Conservation (phyloP, 305 asterid species). For the Petunia hybrid region DNA sequence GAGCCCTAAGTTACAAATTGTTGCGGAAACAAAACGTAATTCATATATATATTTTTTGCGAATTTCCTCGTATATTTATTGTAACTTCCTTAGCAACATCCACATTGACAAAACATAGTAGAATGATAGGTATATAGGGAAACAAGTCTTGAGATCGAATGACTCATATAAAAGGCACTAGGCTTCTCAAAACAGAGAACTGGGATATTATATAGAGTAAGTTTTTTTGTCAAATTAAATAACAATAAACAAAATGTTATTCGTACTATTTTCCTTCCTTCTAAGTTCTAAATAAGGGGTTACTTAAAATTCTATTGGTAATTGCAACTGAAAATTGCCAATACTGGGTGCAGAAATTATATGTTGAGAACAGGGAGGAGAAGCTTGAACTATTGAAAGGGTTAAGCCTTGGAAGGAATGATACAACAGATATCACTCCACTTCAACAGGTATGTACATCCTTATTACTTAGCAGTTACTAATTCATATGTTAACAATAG, state of each 20-base stretch:
- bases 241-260: neutral
- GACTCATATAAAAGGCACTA: too few relatives aligned
- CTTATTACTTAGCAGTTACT: neutral
- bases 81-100: too few relatives aligned
- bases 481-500: neutral
- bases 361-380: conserved; percentile 64
- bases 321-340: conserved; percentile 8
- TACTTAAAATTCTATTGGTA: neutral
- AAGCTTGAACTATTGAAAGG: conserved; percentile 71
- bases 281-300: neutral
- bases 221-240: too few relatives aligned
- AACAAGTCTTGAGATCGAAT: too few relatives aligned
- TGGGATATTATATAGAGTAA: too few relatives aligned
- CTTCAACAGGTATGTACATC: conserved; percentile 58
- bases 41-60: too few relatives aligned
- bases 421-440: conserved; percentile 48
- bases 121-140: too few relatives aligned
- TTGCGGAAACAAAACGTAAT: too few relatives aligned
- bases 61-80: too few relatives aligned
- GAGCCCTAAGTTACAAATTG: too few relatives aligned
- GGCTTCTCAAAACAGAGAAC: too few relatives aligned
- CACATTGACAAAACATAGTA: too few relatives aligned
- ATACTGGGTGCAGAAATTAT: conserved; percentile 58
- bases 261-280: neutral
- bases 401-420: conserved; percentile 60